Evolutionary conservation across 208 protist species (phyloP).

Genomic region (Balamuthia mandrillaris): DNA sequence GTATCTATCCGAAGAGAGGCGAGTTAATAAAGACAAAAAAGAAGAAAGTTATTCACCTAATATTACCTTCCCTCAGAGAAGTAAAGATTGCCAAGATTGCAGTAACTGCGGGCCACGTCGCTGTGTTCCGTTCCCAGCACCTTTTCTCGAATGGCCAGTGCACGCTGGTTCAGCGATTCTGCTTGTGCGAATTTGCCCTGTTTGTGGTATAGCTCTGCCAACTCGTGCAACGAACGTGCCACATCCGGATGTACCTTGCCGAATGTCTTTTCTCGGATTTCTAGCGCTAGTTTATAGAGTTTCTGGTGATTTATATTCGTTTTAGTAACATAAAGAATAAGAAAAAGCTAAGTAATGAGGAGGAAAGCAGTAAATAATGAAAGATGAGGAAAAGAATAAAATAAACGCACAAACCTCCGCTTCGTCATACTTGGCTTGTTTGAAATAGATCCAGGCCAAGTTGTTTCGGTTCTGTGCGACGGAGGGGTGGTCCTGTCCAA

Average conservation of each 20-base stretch:
- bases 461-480: conserved; percentile 25
- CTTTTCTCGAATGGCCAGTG: conserved; percentile 34
- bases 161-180: conserved; percentile 17
- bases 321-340: too few relatives aligned
- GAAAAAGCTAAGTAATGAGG: too few relatives aligned
- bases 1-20: neutral
- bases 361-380: too few relatives aligned
- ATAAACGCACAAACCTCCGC: too few relatives aligned
- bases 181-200: conserved; percentile 41
- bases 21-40: neutral
- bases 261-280: conserved; percentile 35
- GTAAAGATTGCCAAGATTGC: conserved; percentile 24
- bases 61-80: conserved; percentile 25
- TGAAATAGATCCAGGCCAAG: conserved; percentile 39
- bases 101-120: conserved; percentile 31
- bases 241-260: conserved; percentile 26
- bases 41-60: neutral
- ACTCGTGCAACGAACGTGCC: neutral
- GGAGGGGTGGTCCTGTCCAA: conserved; percentile 16
- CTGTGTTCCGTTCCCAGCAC: conserved; percentile 25
- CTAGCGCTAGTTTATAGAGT: conserved; percentile 15
- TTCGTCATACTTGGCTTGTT: conserved; percentile 28
- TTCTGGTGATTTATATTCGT: too few relatives aligned
- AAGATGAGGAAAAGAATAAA: too few relatives aligned
- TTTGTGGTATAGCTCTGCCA: conserved; percentile 41